These are phyloP conservation scores for Nakazawaea holstii DNA, from an alignment of 805 yeast species.

Conservation along the genomic window DNA sequence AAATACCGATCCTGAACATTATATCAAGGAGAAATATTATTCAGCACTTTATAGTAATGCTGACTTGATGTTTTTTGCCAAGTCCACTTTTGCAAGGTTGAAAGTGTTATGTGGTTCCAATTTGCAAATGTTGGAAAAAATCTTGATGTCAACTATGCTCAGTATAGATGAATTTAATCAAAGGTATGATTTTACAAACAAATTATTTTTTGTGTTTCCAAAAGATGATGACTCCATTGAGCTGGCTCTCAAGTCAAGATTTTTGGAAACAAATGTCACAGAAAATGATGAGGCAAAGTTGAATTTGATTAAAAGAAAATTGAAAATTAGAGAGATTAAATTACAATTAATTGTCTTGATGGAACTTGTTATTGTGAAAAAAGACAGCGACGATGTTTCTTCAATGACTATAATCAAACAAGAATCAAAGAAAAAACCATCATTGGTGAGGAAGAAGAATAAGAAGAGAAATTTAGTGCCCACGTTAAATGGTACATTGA, in stretches of 20 bases:
- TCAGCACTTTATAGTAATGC: slow-evolving; percentile 7
- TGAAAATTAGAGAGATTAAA: slow-evolving; percentile 10
- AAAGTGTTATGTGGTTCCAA: slow-evolving; percentile 1
- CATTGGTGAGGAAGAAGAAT: slow-evolving; percentile 10
- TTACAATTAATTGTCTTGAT: slow-evolving; percentile 7
- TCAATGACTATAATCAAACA: background rate
- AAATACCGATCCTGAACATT: slow-evolving; percentile 1
- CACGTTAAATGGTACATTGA: slow-evolving; percentile 8
- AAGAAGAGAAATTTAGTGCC: slow-evolving; percentile 9
- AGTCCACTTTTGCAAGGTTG: slow-evolving; percentile 10
- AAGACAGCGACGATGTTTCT: background rate
- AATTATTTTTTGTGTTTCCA: background rate
- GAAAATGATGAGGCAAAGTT: background rate
- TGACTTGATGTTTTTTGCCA: slow-evolving; percentile 11
- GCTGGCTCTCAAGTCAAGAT: background rate
- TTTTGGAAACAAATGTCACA: background rate
- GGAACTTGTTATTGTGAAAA: slow-evolving; percentile 3
- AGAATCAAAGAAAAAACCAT: slow-evolving; percentile 4
- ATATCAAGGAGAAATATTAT: slow-evolving; percentile 5
- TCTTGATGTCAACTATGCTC: background rate
- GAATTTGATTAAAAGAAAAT: background rate
- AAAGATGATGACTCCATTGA: background rate
- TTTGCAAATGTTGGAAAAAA: background rate
- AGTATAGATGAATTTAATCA: slow-evolving; percentile 5
- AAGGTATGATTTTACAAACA: background rate